phyloP scores from a whole-genome alignment of 23 red algal species.

The Agarophyton chilense region DNA sequence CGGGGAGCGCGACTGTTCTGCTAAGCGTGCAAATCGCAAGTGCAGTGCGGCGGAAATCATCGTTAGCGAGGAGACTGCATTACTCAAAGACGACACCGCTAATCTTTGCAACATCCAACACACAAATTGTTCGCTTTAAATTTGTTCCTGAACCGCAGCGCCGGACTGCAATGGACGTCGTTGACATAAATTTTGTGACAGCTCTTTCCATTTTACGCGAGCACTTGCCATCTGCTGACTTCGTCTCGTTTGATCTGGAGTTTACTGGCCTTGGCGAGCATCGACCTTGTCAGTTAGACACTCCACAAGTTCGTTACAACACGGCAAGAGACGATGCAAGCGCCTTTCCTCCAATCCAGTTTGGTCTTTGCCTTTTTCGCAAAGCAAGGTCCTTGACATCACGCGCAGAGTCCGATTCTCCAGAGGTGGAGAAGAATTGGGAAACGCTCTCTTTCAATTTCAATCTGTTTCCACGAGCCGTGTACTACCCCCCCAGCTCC shows the following conservation, averaged over 20 bases:
- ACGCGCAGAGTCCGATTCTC: not conserved
- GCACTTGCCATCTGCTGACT: conserved; percentile 35
- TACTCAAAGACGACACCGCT: no score
- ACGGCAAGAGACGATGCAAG: conserved; percentile 24
- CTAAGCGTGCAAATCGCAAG: no score
- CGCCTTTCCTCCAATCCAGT: conserved; percentile 51
- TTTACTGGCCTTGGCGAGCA: conserved; percentile 63
- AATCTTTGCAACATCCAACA: not conserved
- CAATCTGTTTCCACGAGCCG: conserved; percentile 65
- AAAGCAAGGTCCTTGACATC: not conserved
- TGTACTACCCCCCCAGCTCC: conserved; percentile 35
- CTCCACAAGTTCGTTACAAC: conserved; percentile 40
- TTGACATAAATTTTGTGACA: conserved; percentile 23
- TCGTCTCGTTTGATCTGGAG: conserved; percentile 62
- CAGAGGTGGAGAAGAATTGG: conserved; percentile 9
- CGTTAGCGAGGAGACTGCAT: no score
- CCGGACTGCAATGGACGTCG: conserved; percentile 41
- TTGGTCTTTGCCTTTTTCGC: conserved; percentile 57
- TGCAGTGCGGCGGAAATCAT: not conserved
- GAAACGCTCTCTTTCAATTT: conserved; percentile 59
- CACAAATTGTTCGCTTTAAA: not conserved
- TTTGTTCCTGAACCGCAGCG: not conserved
- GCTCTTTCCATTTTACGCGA: conserved; percentile 32
- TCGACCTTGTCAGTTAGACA: conserved; percentile 53
- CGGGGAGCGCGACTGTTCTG: no score